phyloP scores from a whole-genome alignment of 805 yeast genomes.

The Scheffersomyces coipomensis region DNA sequence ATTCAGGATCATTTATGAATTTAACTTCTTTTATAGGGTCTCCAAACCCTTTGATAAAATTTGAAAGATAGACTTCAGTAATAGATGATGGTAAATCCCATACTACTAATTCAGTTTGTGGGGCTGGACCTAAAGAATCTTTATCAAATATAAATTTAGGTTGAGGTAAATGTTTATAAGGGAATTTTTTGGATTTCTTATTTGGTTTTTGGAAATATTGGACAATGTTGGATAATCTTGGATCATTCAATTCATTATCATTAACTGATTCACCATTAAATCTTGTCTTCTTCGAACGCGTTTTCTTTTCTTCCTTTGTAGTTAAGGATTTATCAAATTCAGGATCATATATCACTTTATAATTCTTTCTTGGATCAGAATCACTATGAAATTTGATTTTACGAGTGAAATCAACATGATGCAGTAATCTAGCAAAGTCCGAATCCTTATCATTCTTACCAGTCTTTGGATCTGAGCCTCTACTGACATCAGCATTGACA shows the following conservation, averaged over 20 bases:
- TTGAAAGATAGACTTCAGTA: constrained; percentile 43
- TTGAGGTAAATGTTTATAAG: constrained; percentile 41
- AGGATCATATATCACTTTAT: constrained; percentile 51
- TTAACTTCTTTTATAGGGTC: constrained; percentile 54
- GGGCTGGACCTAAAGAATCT: constrained; percentile 73
- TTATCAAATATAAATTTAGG: constrained; percentile 57
- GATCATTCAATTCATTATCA: constrained; percentile 31
- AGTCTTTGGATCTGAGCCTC: constrained; percentile 32
- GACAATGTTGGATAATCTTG: constrained; percentile 28
- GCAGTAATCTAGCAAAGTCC: constrained; percentile 26
- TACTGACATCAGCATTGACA: neutral
- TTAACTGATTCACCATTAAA: constrained; percentile 27
- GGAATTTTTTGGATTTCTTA: constrained; percentile 39
- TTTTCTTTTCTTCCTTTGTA: constrained; percentile 32
- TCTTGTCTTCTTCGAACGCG: constrained; percentile 39
- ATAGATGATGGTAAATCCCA: constrained; percentile 62
- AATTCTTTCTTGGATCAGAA: constrained; percentile 25
- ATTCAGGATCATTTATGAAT: constrained; percentile 63
- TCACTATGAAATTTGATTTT: constrained; percentile 8
- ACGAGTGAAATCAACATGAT: constrained; percentile 21
- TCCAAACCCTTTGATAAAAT: constrained; percentile 64
- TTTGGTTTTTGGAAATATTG: constrained; percentile 35
- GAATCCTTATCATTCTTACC: constrained; percentile 32
- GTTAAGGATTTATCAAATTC: constrained; percentile 34
- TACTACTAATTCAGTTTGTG: constrained; percentile 65